Conservation (phyloP, 306 rosid genomes). For the Cicer cuneatum region DNA sequence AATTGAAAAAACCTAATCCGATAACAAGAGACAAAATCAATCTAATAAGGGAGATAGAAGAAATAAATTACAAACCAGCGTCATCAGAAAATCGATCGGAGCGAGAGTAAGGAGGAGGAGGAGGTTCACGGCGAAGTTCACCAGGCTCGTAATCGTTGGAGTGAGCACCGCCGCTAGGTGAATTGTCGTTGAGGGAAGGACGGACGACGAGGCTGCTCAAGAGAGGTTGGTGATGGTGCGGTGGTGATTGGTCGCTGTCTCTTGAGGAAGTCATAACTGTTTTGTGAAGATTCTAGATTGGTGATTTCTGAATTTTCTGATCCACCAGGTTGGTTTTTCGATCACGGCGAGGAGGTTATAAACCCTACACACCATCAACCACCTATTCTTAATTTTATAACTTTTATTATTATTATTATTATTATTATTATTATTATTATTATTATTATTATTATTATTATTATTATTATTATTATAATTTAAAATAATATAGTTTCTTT, state of each 20-base stretch:
- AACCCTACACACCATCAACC: slow-evolving; percentile 2
- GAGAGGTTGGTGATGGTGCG: slow-evolving; percentile 58
- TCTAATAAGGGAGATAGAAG: not conserved
- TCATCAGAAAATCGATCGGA: slow-evolving; percentile 53
- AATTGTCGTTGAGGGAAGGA: slow-evolving; percentile 47
- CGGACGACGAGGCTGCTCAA: slow-evolving; percentile 59
- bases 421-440: too few species aligned
- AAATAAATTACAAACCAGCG: slow-evolving; percentile 54
- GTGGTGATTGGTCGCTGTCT: slow-evolving; percentile 47
- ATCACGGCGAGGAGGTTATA: not conserved
- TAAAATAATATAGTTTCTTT: too few species aligned
- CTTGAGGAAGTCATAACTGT: slow-evolving; percentile 49
- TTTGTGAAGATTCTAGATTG: not conserved
- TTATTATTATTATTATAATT: too few species aligned
- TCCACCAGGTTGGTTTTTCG: not conserved
- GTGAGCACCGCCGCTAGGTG: slow-evolving; percentile 35
- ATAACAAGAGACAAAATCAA: not conserved
- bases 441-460: too few species aligned
- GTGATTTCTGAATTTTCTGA: not conserved
- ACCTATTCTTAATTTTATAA: not conserved
- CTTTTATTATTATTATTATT: too few species aligned
- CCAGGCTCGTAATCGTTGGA: slow-evolving; percentile 49
- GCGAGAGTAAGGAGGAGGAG: slow-evolving; percentile 49
- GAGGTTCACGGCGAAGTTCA: slow-evolving; percentile 51
- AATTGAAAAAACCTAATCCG: slow-evolving; percentile 14